These are phyloP conservation scores for Populus deltoides DNA, from an alignment of 345 rosid genomes.

Conservation along the genomic window DNA sequence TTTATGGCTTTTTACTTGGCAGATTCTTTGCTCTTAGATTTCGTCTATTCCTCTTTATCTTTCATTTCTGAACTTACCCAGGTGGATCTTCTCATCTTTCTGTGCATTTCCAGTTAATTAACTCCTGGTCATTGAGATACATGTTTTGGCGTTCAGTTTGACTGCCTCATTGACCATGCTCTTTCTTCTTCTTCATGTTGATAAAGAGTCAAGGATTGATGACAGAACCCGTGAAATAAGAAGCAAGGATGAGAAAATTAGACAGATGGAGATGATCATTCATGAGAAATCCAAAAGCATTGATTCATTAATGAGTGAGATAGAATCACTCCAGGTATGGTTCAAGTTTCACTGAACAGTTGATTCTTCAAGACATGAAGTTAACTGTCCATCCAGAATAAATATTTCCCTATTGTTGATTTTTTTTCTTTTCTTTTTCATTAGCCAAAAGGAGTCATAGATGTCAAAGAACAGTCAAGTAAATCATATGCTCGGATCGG, in stretches of 20 bases:
- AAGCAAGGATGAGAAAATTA: slow-evolving; percentile 30
- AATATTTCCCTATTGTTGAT: not conserved
- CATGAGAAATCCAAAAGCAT: slow-evolving; percentile 34
- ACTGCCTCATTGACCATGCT: too few species aligned
- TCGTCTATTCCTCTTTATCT: too few species aligned
- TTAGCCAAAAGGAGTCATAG: slow-evolving; percentile 19
- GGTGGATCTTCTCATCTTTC: too few species aligned
- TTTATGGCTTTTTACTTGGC: too few species aligned
- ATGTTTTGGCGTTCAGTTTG: too few species aligned
- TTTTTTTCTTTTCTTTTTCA: not conserved
- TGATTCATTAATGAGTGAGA: slow-evolving; percentile 20
- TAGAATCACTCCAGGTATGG: slow-evolving; percentile 36
- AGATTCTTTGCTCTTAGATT: too few species aligned
- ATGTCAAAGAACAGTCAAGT: slow-evolving; percentile 14
- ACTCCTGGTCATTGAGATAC: too few species aligned
- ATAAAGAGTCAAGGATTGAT: slow-evolving; percentile 31
- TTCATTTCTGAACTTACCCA: too few species aligned
- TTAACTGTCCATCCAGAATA: not conserved
- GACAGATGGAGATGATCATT: slow-evolving; percentile 32
- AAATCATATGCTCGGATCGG: slow-evolving; percentile 18
- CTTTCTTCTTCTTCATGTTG: not conserved
- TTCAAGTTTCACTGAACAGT: not conserved
- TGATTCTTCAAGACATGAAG: not conserved
- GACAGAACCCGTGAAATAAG: slow-evolving; percentile 29
- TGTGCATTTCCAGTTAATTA: too few species aligned